Evolutionary conservation across 176 grass and related monocot species (phyloP).

Genomic region (Aegilops bicornis): DNA sequence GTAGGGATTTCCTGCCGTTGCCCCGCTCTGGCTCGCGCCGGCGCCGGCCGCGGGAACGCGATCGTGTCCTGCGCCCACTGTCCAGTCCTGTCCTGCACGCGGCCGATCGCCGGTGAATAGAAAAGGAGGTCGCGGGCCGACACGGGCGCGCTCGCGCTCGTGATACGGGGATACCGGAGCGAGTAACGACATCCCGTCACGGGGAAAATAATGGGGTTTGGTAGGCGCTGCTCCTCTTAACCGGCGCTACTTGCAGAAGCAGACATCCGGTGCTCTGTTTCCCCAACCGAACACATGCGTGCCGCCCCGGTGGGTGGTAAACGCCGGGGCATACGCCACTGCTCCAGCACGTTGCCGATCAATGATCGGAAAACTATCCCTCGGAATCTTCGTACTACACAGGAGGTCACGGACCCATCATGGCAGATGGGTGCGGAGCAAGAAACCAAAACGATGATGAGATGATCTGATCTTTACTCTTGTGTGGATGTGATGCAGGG

Average conservation of each 20-base stretch:
- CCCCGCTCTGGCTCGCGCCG: too few relatives aligned
- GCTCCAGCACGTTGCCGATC: conserved; percentile 8
- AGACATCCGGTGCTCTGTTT: not conserved
- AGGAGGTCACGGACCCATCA: not conserved
- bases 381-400: not conserved
- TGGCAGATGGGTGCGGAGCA: not conserved
- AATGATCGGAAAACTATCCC: not conserved
- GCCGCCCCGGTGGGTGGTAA: too few relatives aligned
- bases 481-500: conserved; percentile 18
- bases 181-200: not conserved
- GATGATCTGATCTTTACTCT: too few relatives aligned
- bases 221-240: not conserved
- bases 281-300: conserved; percentile 23
- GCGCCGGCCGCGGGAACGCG: too few relatives aligned
- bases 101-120: not conserved
- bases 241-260: not conserved
- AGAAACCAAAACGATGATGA: not conserved
- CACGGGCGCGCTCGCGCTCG: not conserved
- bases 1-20: not conserved
- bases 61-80: too few relatives aligned
- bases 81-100: too few relatives aligned
- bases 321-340: not conserved
- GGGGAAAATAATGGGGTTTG: not conserved
- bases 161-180: conserved; percentile 1
- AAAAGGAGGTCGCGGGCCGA: not conserved